Evolutionary conservation across 2,329 filamentous ascomycete species (phyloP).

Genomic region (Talaromyces marneffei): DNA sequence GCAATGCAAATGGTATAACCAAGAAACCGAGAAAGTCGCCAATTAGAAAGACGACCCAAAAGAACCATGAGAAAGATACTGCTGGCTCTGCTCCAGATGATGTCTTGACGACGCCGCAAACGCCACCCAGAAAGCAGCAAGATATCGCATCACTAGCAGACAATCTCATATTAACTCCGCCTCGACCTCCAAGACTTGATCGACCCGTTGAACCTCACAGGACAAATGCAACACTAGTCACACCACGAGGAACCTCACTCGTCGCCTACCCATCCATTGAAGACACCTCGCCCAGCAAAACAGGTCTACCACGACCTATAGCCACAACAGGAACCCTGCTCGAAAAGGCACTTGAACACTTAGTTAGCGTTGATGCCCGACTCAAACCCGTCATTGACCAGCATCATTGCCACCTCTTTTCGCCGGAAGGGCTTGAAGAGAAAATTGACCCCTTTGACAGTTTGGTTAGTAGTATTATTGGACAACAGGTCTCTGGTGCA

Average conservation of each 20-base stretch:
- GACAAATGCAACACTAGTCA: constrained; percentile 46
- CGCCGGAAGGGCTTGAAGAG: constrained; percentile 73
- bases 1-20: constrained; percentile 24
- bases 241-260: constrained; percentile 41
- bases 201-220: constrained; percentile 43
- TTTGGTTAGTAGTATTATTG: constrained; percentile 81
- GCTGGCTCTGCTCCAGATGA: not conserved
- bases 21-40: constrained; percentile 19
- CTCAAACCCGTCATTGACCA: constrained; percentile 67
- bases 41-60: constrained; percentile 2
- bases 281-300: constrained; percentile 37
- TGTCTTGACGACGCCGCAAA: constrained; percentile 20
- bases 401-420: constrained; percentile 73
- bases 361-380: constrained; percentile 66
- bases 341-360: constrained; percentile 66
- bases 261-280: constrained; percentile 43
- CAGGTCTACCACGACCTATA: constrained; percentile 36
- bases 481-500: constrained; percentile 90
- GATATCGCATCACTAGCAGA: constrained; percentile 6
- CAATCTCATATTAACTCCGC: constrained; percentile 41
- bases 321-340: constrained; percentile 68
- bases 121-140: constrained; percentile 28
- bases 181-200: constrained; percentile 33
- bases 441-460: constrained; percentile 81
- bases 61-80: not conserved